Percentiles rank a stretch among this genome's conserved stretches.
Conservation (phyloP, 805 yeast genomes). For the Metschnikowia lunata region DNA sequence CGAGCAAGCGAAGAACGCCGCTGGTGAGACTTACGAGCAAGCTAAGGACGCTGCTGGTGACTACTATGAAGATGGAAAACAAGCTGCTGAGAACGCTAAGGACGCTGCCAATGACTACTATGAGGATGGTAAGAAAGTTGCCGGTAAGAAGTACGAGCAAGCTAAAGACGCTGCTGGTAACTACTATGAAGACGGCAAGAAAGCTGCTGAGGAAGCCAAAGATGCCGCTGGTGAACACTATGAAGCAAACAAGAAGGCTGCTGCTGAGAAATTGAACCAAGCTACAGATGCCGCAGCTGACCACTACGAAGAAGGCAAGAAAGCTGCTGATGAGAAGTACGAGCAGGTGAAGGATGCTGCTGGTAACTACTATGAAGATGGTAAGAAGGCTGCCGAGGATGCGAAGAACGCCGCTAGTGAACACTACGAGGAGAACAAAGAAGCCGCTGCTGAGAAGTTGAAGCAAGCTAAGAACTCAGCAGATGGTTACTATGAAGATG, state of each 20-base stretch:
- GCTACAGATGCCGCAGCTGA: background rate
- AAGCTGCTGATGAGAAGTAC: constrained; percentile 1
- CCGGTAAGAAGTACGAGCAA: constrained; percentile 3
- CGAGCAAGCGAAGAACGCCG: constrained; percentile 6
- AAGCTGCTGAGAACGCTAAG: constrained; percentile 7
- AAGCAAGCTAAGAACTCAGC: constrained; percentile 1
- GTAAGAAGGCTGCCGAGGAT: constrained; percentile 3
- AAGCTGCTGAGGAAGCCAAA: constrained; percentile 6
- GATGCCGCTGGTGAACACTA: constrained; percentile 11
- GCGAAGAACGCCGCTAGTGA: constrained; percentile 17
- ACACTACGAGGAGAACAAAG: constrained; percentile 9
- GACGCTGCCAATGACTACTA: constrained; percentile 5
- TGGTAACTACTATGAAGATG: background rate
- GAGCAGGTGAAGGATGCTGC: constrained; percentile 8
- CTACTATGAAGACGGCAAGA: constrained; percentile 9
- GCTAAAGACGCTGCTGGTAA: constrained; percentile 2
- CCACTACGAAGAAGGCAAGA: constrained; percentile 1
- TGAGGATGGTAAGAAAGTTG: constrained; percentile 7
- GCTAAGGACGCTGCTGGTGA: constrained; percentile 6
- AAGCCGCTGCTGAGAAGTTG: constrained; percentile 1
- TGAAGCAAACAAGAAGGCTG: constrained; percentile 9
- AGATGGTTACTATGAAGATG: constrained; percentile 1
- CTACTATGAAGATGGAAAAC: constrained; percentile 8
- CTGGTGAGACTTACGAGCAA: constrained; percentile 2
- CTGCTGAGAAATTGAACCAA: constrained; percentile 4